Evolutionary conservation across 345 rosid genomes (phyloP).

Genomic region (Triadica sebifera): DNA sequence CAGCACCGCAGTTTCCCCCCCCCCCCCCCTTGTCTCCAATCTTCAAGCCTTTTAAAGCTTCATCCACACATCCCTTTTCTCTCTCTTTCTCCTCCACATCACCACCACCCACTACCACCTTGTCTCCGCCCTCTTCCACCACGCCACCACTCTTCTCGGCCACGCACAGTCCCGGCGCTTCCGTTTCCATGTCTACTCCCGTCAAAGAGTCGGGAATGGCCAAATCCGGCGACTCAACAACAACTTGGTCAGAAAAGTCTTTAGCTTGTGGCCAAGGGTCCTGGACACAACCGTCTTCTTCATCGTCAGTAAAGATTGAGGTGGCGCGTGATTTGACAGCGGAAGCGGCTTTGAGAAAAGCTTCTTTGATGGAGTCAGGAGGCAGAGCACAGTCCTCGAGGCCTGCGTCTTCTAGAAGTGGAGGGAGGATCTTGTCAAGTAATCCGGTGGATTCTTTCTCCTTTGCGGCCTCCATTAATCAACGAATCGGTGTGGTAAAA

Average conservation of each 20-base stretch:
- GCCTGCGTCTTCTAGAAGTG: constrained; percentile 64
- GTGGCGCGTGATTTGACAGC: constrained; percentile 52
- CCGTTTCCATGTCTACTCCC: constrained; percentile 13
- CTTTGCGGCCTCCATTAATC: constrained; percentile 18
- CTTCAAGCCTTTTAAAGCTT: constrained; percentile 32
- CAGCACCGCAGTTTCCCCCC: not conserved
- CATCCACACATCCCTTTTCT: constrained; percentile 29
- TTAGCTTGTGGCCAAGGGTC: constrained; percentile 20
- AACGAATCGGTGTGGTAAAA: not conserved
- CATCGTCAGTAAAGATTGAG: constrained; percentile 27
- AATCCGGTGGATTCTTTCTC: constrained; percentile 24
- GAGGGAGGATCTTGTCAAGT: constrained; percentile 50
- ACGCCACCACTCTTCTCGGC: constrained; percentile 27
- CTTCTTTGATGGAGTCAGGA: constrained; percentile 59
- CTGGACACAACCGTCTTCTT: constrained; percentile 17
- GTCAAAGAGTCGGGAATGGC: constrained; percentile 18
- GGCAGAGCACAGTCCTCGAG: constrained; percentile 74
- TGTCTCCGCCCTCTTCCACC: constrained; percentile 25
- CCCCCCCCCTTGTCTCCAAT: constrained; percentile 20
- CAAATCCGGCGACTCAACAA: not conserved
- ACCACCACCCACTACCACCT: constrained; percentile 33
- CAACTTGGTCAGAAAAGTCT: not conserved
- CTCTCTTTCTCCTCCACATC: constrained; percentile 19
- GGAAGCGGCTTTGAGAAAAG: constrained; percentile 64
- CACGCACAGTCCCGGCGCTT: constrained; percentile 24